A percentile compares a stretch with the other conserved stretches of the same genome.
phyloP scores from a whole-genome alignment of 2,329 filamentous ascomycete species.

The Thielaviopsis euricoi region DNA sequence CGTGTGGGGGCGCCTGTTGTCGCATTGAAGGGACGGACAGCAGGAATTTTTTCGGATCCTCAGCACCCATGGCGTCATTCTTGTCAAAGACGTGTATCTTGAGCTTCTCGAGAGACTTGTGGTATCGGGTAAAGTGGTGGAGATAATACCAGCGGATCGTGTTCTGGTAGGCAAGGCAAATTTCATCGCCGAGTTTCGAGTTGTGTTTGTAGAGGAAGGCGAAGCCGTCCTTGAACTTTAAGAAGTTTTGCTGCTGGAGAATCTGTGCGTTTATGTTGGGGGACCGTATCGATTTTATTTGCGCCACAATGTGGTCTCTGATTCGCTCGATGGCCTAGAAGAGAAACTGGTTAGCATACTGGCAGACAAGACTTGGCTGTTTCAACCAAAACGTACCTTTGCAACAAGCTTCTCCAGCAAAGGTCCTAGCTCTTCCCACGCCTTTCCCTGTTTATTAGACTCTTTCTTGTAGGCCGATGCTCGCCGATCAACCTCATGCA shows the following conservation, averaged over 20 bases:
- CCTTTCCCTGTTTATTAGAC: slow-evolving; percentile 50
- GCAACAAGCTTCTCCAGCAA: slow-evolving; percentile 69
- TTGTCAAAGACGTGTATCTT: slow-evolving; percentile 71
- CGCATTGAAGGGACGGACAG: slow-evolving; percentile 26
- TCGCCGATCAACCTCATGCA: slow-evolving; percentile 71
- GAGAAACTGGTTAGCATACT: slow-evolving; percentile 2
- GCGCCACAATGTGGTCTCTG: slow-evolving; percentile 81
- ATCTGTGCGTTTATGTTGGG: slow-evolving; percentile 96
- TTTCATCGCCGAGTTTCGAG: slow-evolving; percentile 69
- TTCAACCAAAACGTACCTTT: slow-evolving; percentile 37
- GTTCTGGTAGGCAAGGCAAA: slow-evolving; percentile 85
- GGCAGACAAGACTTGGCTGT: not conserved
- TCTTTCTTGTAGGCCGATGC: slow-evolving; percentile 55
- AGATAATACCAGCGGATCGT: slow-evolving; percentile 98
- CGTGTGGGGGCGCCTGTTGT: slow-evolving; percentile 45
- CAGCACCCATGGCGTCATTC: slow-evolving; percentile 66
- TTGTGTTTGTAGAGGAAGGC: slow-evolving; percentile 73
- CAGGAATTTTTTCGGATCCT: slow-evolving; percentile 49
- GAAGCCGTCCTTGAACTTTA: slow-evolving; percentile 78
- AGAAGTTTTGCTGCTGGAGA: slow-evolving; percentile 82
- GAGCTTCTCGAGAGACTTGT: slow-evolving; percentile 66
- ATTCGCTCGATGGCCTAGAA: slow-evolving; percentile 77
- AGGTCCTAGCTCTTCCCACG: slow-evolving; percentile 68
- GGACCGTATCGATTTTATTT: slow-evolving; percentile 85
- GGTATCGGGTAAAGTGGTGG: slow-evolving; percentile 80